Evolutionary conservation across 352 stramenopile species (phyloP).

Genomic region (Hyaloperonospora brassicae): DNA sequence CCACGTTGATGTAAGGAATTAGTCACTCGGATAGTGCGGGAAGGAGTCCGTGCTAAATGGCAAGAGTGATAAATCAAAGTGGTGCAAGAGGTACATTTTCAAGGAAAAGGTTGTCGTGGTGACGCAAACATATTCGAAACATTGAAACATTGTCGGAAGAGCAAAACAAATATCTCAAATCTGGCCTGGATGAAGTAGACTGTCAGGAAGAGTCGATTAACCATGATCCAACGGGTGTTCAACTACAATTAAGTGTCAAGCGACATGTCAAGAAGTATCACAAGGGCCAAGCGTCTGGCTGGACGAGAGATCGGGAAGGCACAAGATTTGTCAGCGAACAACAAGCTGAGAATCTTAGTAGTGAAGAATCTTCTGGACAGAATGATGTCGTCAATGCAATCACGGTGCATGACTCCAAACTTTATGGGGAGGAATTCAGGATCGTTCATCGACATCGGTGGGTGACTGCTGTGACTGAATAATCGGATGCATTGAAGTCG

Average conservation of each 20-base stretch:
- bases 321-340: neutral
- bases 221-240: neutral
- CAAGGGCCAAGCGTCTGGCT: neutral
- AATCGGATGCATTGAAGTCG: neutral
- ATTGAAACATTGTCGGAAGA: neutral
- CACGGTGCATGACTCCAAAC: neutral
- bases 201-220: neutral
- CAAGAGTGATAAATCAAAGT: neutral
- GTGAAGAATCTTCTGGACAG: neutral
- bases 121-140: neutral
- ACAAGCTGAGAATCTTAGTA: neutral
- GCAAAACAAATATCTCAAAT: neutral
- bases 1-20: neutral
- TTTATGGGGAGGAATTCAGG: neutral
- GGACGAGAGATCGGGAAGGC: neutral
- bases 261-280: neutral
- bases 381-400: neutral
- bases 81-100: neutral
- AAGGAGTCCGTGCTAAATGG: neutral
- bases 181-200: neutral
- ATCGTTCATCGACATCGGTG: neutral
- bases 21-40: neutral
- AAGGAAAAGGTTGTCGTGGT: neutral
- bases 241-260: neutral
- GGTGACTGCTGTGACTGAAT: neutral